Conservation (phyloP, 805 yeast species). For the Nakazawaea peltata region DNA sequence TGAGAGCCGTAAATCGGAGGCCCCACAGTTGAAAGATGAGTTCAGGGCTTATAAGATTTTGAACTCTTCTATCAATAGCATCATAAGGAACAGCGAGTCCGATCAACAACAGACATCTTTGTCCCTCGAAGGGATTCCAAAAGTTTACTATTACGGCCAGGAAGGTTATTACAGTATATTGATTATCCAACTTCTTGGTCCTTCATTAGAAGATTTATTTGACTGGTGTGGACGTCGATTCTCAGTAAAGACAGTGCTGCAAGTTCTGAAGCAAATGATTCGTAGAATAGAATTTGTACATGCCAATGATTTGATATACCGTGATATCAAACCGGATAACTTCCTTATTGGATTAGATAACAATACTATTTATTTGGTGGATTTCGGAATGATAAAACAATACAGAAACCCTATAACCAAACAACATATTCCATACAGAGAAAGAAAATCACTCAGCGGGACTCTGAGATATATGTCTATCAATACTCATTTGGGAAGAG, state of each 20-base stretch:
- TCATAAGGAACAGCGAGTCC: conserved; percentile 13
- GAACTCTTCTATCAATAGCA: conserved; percentile 39
- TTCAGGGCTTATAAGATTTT: conserved; percentile 70
- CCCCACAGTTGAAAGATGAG: conserved; percentile 79
- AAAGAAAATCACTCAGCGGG: conserved; percentile 72
- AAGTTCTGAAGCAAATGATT: conserved; percentile 74
- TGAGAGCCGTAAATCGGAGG: conserved; percentile 74
- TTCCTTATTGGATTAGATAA: conserved; percentile 66
- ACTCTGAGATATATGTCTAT: conserved; percentile 86
- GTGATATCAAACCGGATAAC: conserved; percentile 83
- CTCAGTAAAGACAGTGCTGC: conserved; percentile 63
- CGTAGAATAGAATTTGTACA: conserved; percentile 64
- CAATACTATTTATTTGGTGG: conserved; percentile 66
- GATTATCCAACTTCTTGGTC: conserved; percentile 75
- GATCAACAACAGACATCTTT: conserved; percentile 13
- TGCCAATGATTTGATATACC: conserved; percentile 66
- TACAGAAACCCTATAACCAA: conserved; percentile 74
- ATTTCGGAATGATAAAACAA: conserved; percentile 85
- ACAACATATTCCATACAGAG: conserved; percentile 77
- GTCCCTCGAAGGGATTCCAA: conserved; percentile 58
- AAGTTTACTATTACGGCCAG: conserved; percentile 78
- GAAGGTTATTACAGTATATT: conserved; percentile 76
- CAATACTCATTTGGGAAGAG: conserved; percentile 81
- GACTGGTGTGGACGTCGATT: conserved; percentile 84
- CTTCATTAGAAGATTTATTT: conserved; percentile 74